A percentile compares a stretch with the other conserved stretches of the same genome.
Evolutionary conservation across 192 early-diverging fungal genomes (phyloP).

Genomic region (Rhizophagus sp.): DNA sequence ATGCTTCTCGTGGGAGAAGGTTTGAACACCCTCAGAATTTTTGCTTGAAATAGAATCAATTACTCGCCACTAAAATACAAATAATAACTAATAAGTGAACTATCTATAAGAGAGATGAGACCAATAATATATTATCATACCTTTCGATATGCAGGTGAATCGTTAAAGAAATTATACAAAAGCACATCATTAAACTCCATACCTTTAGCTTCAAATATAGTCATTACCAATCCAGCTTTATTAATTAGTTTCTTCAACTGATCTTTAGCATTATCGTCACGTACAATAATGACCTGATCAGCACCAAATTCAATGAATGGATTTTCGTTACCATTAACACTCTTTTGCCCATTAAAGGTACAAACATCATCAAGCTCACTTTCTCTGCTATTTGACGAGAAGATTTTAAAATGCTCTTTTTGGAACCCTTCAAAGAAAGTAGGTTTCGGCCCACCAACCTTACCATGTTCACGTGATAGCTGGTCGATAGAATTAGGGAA

Average conservation of each 20-base stretch:
- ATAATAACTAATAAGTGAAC: neutral
- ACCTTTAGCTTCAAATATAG: conserved; percentile 15
- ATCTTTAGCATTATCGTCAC: neutral
- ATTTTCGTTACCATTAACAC: too few relatives aligned
- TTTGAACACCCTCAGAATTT: neutral
- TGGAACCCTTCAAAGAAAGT: neutral
- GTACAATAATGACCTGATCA: conserved; percentile 24
- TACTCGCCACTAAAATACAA: conserved; percentile 22
- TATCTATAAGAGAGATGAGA: neutral
- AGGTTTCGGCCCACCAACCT: conserved; percentile 9
- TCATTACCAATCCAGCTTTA: conserved; percentile 11
- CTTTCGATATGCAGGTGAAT: conserved; percentile 12
- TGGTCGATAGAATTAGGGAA: conserved; percentile 21
- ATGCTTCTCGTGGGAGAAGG: conserved; percentile 8
- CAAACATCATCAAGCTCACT: too few relatives aligned
- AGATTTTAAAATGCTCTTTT: neutral
- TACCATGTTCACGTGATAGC: neutral
- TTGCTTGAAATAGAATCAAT: neutral
- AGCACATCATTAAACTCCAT: conserved; percentile 30
- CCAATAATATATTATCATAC: neutral
- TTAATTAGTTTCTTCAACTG: conserved; percentile 5
- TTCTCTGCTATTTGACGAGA: neutral
- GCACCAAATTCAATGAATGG: conserved; percentile 22
- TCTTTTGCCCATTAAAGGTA: too few relatives aligned
- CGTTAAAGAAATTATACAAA: conserved; percentile 30